phyloP scores from a whole-genome alignment of 108 stramenopile genomes.

The Nitzschia sp. region DNA sequence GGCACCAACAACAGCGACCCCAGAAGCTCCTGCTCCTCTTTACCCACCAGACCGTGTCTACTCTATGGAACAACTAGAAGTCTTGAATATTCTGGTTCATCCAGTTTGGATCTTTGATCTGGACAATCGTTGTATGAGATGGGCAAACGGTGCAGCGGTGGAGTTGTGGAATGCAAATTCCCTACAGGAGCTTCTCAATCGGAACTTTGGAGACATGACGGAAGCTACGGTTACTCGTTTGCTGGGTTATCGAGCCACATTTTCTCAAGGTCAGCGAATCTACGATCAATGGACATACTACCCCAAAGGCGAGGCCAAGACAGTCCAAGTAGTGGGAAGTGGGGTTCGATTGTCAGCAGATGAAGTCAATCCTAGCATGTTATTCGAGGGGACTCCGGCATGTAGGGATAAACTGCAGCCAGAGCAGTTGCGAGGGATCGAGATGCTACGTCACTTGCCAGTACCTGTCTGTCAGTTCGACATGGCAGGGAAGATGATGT shows the following conservation, averaged over 20 bases:
- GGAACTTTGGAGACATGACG: constrained; percentile 28
- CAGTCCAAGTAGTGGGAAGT: neutral
- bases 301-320: constrained; percentile 27
- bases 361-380: neutral
- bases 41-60: neutral
- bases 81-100: constrained; percentile 34
- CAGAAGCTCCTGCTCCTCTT: neutral
- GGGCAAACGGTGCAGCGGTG: constrained; percentile 40
- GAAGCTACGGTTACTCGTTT: constrained; percentile 4
- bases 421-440: constrained; percentile 24
- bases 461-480: constrained; percentile 39
- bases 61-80: constrained; percentile 17
- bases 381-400: neutral
- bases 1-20: no score
- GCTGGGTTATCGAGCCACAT: neutral
- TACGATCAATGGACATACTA: constrained; percentile 30
- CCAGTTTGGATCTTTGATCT: constrained; percentile 50
- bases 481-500: constrained; percentile 32
- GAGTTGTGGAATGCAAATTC: constrained; percentile 37
- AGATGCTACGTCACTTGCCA: constrained; percentile 43
- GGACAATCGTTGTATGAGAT: constrained; percentile 24
- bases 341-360: constrained; percentile 2
- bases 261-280: constrained; percentile 3
- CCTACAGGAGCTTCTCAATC: constrained; percentile 24
- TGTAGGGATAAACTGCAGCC: neutral